phyloP scores from a whole-genome alignment of 768 basidiomycete genomes.

The Coprinopsis strossmayeri region DNA sequence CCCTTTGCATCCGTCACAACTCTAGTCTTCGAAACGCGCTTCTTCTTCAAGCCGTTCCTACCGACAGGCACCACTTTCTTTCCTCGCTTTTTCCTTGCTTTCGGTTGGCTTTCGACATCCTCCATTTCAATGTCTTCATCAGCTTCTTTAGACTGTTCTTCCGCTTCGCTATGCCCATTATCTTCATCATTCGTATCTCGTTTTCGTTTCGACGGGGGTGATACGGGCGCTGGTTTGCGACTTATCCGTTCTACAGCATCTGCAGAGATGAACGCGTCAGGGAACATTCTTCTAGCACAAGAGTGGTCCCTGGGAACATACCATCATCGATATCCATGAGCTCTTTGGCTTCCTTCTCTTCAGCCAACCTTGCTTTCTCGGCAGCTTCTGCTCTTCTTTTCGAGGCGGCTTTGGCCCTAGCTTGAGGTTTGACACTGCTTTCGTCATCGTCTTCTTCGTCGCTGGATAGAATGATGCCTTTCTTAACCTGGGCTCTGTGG shows the following conservation, averaged over 20 bases:
- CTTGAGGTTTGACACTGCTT: constrained; percentile 21
- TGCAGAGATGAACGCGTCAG: constrained; percentile 10
- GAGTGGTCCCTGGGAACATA: constrained; percentile 17
- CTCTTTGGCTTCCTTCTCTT: constrained; percentile 43
- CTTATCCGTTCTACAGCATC: constrained; percentile 26
- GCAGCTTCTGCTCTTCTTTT: constrained; percentile 22
- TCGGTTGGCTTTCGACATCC: constrained; percentile 16
- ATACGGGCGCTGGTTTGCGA: constrained; percentile 13
- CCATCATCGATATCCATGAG: constrained; percentile 81
- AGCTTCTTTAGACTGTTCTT: neutral
- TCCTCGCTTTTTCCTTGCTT: constrained; percentile 41
- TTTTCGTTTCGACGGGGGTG: constrained; percentile 6
- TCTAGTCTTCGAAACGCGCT: constrained; percentile 53
- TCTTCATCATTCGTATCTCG: constrained; percentile 13
- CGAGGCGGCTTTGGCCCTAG: constrained; percentile 21
- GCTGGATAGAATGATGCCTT: constrained; percentile 50
- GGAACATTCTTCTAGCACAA: neutral
- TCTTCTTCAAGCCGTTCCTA: constrained; percentile 72
- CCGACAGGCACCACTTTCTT: constrained; percentile 72
- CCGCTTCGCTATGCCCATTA: neutral
- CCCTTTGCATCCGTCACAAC: constrained; percentile 57
- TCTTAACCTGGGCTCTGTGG: constrained; percentile 33
- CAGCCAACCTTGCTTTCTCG: constrained; percentile 19
- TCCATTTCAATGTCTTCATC: constrained; percentile 22
- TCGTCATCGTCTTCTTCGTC: constrained; percentile 47